Evolutionary conservation across 129 eudicot species (phyloP).

Genomic region (Cynara cardunculus): DNA sequence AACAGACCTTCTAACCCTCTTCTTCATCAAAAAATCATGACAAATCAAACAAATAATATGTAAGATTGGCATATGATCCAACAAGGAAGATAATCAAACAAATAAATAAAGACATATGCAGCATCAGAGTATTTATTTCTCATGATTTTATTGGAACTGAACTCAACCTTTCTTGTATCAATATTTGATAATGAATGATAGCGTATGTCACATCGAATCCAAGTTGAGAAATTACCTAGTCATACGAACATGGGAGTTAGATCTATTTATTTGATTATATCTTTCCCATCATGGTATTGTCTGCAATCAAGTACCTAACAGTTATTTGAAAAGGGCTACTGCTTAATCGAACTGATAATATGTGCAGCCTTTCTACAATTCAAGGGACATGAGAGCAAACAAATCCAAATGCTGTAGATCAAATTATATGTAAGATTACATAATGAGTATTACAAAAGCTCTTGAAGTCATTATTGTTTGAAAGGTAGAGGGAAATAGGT

Average conservation of each 20-base stretch:
- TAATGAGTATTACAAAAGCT: too few relatives aligned
- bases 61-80: constrained; percentile 4
- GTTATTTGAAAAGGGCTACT: neutral
- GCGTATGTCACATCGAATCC: neutral
- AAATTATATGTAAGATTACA: too few relatives aligned
- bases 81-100: neutral
- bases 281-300: neutral
- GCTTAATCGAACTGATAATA: neutral
- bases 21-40: constrained; percentile 5
- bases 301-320: neutral
- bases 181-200: neutral
- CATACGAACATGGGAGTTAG: neutral
- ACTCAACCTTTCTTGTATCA: neutral
- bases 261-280: neutral
- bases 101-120: neutral
- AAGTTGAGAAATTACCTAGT: constrained; percentile 1
- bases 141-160: neutral
- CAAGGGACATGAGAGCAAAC: neutral
- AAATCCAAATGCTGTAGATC: too few relatives aligned
- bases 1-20: neutral
- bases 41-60: neutral
- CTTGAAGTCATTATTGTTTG: too few relatives aligned
- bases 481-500: too few relatives aligned
- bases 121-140: neutral
- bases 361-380: neutral